These are phyloP conservation scores for Elsinoe australis DNA, from an alignment of 2,329 filamentous ascomycete species.

Conservation along the genomic window DNA sequence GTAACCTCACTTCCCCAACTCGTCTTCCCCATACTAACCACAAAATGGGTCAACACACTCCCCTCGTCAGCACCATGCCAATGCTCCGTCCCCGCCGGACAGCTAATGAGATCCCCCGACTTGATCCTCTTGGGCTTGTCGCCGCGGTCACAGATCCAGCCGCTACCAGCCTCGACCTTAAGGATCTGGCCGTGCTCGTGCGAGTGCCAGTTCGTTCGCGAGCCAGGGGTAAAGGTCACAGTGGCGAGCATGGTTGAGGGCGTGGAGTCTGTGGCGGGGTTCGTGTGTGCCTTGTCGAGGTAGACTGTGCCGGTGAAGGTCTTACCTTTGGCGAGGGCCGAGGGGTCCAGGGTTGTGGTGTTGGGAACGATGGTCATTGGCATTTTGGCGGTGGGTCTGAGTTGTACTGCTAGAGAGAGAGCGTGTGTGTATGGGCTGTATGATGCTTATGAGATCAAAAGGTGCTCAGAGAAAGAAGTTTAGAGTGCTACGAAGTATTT, in stretches of 20 bases:
- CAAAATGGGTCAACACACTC: slow-evolving; percentile 37
- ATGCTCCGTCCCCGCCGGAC: slow-evolving; percentile 36
- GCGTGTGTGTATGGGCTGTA: not conserved
- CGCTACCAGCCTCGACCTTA: slow-evolving; percentile 35
- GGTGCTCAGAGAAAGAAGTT: not conserved
- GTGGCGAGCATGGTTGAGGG: slow-evolving; percentile 20
- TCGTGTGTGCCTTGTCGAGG: slow-evolving; percentile 26
- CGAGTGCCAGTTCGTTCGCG: slow-evolving; percentile 40
- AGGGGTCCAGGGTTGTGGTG: slow-evolving; percentile 8
- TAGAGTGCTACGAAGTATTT: not conserved
- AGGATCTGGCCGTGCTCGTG: slow-evolving; percentile 41
- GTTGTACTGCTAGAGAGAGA: not conserved
- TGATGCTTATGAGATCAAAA: no score
- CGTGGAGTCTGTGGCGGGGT: slow-evolving; percentile 28
- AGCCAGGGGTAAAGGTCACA: slow-evolving; percentile 39
- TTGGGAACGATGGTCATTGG: slow-evolving; percentile 13
- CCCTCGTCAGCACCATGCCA: slow-evolving; percentile 40
- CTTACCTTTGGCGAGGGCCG: slow-evolving; percentile 20
- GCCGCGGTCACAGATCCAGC: slow-evolving; percentile 39
- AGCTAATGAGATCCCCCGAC: slow-evolving; percentile 38
- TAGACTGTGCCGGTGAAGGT: slow-evolving; percentile 30
- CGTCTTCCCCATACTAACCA: slow-evolving; percentile 33
- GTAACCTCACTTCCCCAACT: slow-evolving; percentile 33
- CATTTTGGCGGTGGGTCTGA: slow-evolving; percentile 14
- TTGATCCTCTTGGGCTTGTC: slow-evolving; percentile 31